These are phyloP conservation scores for Trichoderma pleuroti DNA, from an alignment of 2,329 filamentous ascomycete species.

Conservation along the genomic window DNA sequence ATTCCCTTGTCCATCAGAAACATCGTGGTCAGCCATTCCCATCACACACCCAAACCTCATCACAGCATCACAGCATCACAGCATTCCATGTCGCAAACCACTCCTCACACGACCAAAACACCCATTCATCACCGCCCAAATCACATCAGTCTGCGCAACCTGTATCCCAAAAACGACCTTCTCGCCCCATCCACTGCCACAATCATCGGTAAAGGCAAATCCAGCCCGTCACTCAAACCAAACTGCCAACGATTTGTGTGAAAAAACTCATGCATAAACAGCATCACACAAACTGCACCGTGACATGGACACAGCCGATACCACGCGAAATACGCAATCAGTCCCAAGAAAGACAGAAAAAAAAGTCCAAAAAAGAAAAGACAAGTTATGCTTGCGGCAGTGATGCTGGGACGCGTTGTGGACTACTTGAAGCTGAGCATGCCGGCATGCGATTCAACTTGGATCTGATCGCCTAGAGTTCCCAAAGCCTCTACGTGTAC, in stretches of 20 bases:
- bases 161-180: neutral
- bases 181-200: neutral
- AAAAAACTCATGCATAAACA: neutral
- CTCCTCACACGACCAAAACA: neutral
- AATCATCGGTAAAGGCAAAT: neutral
- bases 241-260: neutral
- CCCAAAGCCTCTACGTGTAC: neutral
- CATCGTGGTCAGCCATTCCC: neutral
- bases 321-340: neutral
- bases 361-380: neutral
- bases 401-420: neutral
- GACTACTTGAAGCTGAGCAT: constrained; percentile 13
- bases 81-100: neutral
- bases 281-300: neutral
- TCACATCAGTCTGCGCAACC: neutral
- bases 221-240: neutral
- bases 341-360: neutral
- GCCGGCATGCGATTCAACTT: neutral
- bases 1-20: neutral
- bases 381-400: neutral
- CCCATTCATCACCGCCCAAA: neutral
- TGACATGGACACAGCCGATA: neutral
- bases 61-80: neutral
- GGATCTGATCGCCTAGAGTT: neutral
- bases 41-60: neutral